phyloP scores from a whole-genome alignment of 169 alveolate genomes.

The Plasmodium falciparum region DNA sequence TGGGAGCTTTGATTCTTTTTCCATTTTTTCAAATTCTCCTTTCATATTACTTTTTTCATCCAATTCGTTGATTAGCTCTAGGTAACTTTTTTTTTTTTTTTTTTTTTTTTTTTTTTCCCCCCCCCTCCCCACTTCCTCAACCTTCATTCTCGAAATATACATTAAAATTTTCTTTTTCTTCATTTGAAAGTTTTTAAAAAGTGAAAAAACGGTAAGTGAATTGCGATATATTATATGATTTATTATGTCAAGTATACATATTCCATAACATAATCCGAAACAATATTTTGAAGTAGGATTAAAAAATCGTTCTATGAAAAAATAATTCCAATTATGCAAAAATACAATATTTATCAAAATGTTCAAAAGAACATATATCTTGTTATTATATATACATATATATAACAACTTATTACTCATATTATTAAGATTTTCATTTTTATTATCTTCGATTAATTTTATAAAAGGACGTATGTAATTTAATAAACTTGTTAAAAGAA shows the following conservation, averaged over 20 bases:
- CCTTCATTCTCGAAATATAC: too few relatives aligned
- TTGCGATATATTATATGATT: slow-evolving; percentile 5
- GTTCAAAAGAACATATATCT: slow-evolving; percentile 11
- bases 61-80: background rate
- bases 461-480: slow-evolving; percentile 4
- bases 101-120: too few relatives aligned
- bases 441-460: slow-evolving; percentile 22
- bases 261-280: slow-evolving; percentile 19
- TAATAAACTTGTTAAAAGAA: slow-evolving; percentile 15
- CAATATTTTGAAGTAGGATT: slow-evolving; percentile 19
- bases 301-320: slow-evolving; percentile 44
- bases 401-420: background rate
- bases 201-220: background rate
- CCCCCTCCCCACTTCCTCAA: background rate
- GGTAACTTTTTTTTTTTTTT: slow-evolving; percentile 14
- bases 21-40: background rate
- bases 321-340: slow-evolving; percentile 31
- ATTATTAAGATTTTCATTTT: too few relatives aligned
- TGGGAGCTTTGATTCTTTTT: too few relatives aligned
- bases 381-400: slow-evolving; percentile 39
- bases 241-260: slow-evolving; percentile 23
- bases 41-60: slow-evolving; percentile 1
- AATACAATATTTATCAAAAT: slow-evolving; percentile 20
- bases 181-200: background rate
- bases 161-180: slow-evolving; percentile 16